Base-by-base conservation (phyloP, 2,329 filamentous ascomycete species). In the Capronia epimyces region DNA sequence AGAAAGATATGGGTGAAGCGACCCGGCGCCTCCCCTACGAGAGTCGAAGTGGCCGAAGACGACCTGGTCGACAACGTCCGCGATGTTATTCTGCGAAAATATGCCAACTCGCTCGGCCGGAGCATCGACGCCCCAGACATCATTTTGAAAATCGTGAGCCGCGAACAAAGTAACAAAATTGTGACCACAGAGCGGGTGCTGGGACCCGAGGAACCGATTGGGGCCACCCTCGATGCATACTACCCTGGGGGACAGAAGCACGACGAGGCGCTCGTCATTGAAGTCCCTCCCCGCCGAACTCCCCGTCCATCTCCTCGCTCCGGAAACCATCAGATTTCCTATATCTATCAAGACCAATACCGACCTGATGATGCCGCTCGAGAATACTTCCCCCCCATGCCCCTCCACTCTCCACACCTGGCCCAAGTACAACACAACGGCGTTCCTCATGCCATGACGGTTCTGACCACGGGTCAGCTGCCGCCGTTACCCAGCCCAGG, bases 1-100 rank as follows among this genome's bases (percentile, higher is more conserved):
- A 69, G 88, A 66, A 96, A 95, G 76, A 83, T 97, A 62, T 98
- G 93, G 93, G 91, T 97, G 66, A 93, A 86, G 74, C 80, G 91
- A 63, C 86, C 87, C 16, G 80, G 84, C 58, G 87, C 84, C 52
- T 96, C 91, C 50, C 83, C 91, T 32, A 98, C 93, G 12, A 76
- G 93, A 63, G 85, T 98, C 49, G 82, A 85, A 54, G 86, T 95
- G 62, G 78, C 82, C 61, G 87, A 95, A 63, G 89, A 94, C 63
- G 89, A 95, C 65, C 73, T 97, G 62, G 90, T 97, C 50, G 93
- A 98, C 68, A 91, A 96, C 69, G 84, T 95, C 55, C 86, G 91
- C 62, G 93, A 96, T 61, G 82, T 89, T 75, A 93, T 97, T 50
- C 74, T 97, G 61, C 83, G 82, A 64, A 97, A 97, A 73, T 98